Evolutionary conservation across 139 green algal species (phyloP).

Genomic region (Gonium pectorale): DNA sequence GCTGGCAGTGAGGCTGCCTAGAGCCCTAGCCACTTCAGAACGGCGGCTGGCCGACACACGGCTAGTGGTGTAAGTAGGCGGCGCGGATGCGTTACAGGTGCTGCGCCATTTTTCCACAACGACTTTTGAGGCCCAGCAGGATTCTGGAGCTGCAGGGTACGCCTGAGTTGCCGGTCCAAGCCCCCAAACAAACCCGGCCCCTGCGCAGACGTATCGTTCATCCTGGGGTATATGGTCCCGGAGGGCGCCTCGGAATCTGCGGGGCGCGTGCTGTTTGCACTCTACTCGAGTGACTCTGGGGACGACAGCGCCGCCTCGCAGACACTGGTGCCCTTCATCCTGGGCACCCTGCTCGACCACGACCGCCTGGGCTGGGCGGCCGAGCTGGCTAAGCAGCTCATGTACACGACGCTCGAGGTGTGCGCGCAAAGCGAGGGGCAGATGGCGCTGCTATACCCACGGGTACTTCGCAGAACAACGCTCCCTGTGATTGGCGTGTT

Average conservation of each 20-base stretch:
- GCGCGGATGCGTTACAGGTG: too few species aligned
- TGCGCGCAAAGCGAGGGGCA: neutral
- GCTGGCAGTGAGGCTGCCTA: too few species aligned
- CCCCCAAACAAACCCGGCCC: neutral
- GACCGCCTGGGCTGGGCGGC: neutral
- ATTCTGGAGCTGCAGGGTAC: too few species aligned
- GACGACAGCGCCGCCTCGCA: constrained; percentile 31
- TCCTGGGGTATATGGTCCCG: constrained; percentile 33
- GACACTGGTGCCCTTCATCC: constrained; percentile 48
- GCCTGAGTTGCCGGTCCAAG: too few species aligned
- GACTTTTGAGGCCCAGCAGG: too few species aligned
- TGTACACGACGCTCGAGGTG: constrained; percentile 44
- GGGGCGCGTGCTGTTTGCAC: constrained; percentile 22
- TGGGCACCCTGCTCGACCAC: constrained; percentile 41
- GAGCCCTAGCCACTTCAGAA: too few species aligned
- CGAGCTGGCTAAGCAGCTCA: constrained; percentile 46
- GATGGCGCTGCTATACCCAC: too few species aligned
- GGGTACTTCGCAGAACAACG: too few species aligned
- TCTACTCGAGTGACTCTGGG: constrained; percentile 11
- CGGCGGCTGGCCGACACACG: too few species aligned
- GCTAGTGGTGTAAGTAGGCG: too few species aligned
- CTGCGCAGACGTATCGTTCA: neutral
- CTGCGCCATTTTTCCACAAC: too few species aligned
- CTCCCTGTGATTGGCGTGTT: too few species aligned
- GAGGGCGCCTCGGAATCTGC: constrained; percentile 16